These are phyloP conservation scores for Ensete glaucum DNA, from an alignment of 176 grass and related monocot species.

Conservation along the genomic window DNA sequence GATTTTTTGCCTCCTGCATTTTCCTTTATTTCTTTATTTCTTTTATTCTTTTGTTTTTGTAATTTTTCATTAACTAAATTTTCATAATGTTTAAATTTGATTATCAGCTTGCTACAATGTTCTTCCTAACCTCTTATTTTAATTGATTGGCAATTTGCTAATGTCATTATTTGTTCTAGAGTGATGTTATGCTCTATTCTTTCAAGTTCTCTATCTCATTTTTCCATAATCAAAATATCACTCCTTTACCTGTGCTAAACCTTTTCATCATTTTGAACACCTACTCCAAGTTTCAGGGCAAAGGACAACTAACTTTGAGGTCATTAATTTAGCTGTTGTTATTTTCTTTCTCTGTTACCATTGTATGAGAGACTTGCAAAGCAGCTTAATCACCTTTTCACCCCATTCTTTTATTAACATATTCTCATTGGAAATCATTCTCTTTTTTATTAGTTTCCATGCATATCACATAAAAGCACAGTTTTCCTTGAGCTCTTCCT, in stretches of 20 bases:
- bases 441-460: not conserved
- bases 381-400: not conserved
- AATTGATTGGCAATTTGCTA: not conserved
- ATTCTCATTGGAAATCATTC: not conserved
- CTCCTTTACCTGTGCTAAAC: too few species aligned
- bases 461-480: not conserved
- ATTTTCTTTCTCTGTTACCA: not conserved
- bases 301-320: too few species aligned
- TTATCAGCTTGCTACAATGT: too few species aligned
- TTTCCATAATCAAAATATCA: too few species aligned
- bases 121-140: not conserved
- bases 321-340: not conserved
- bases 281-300: too few species aligned
- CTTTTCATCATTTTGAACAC: too few species aligned
- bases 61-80: not conserved
- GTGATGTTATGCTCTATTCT: not conserved
- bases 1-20: not conserved
- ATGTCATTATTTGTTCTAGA: not conserved
- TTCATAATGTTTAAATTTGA: not conserved
- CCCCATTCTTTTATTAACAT: not conserved
- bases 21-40: not conserved
- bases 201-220: too few species aligned
- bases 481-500: not conserved
- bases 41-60: not conserved
- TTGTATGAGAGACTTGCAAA: not conserved